Base-by-base conservation (phyloP, 345 rosid genomes). In the Eucalyptus camaldulensis region DNA sequence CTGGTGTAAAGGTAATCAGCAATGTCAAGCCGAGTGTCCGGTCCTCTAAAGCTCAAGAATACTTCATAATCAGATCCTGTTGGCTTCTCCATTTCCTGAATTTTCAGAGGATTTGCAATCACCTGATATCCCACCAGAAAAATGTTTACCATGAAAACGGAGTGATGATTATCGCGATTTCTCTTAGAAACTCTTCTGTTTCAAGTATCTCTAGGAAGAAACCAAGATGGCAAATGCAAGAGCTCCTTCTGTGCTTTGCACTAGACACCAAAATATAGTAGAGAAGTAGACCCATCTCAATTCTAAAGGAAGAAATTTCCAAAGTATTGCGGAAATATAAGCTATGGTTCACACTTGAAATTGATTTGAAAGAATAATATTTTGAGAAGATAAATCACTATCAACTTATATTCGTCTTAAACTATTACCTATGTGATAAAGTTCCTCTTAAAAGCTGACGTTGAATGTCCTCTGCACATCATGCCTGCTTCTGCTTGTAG, bases 241-340 rank as follows among this genome's bases (percentile, higher is more conserved):
- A 60, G 67, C 67, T 60, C 0, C 67, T 25, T 60, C 4, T 25
- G 31, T 0, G 31, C 69, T 0, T 60, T 27, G 69, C 69, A 11
- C 69, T 27, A 6, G 16, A 27, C 31, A 17, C 4, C n/a, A 12
- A 60, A 27, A 27, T 6, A 12, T 27, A 12, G 69, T 62, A 62
- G 17, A 27, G 31, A 60, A 60, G 8, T 27, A 0, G 69, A 60
- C 16, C 33, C 69, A 29, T 62, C 69, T 29, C 33, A 62, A 27
- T 25, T 29, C 17, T 62, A 12, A 62, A 62, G 69, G 33, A 27
- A 29, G 65, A 29, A 62, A 62, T 62, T 1, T 29, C 69, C 4
- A 62, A 6, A 13, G 0, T 3, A 6, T 12, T 62, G 69, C 0
- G 0, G 4, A 6, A 62, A 0, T 62, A 62, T 6, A 1, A 1